Evolutionary conservation across 768 basidiomycete species (phyloP).

Genomic region (Pleurotus djamor): DNA sequence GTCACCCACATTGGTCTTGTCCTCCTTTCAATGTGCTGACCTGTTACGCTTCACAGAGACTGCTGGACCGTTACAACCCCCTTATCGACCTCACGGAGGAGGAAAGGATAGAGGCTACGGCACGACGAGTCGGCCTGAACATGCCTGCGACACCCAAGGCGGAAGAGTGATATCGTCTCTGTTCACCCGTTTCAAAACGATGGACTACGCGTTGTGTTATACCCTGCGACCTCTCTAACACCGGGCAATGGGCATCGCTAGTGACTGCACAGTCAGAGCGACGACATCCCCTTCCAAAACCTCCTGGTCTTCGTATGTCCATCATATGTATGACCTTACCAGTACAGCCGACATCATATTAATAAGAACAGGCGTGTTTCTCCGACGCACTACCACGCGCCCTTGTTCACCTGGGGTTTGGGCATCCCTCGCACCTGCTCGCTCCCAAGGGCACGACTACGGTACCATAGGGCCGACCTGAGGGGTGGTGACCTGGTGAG

Average conservation of each 20-base stretch:
- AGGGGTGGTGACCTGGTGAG: background rate
- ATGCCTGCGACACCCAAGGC: slow-evolving; percentile 57
- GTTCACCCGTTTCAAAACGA: background rate
- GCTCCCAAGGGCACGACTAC: background rate
- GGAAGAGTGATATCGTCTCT: slow-evolving; percentile 4
- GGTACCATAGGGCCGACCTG: background rate
- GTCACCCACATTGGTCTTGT: slow-evolving; percentile 31
- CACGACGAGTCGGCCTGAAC: slow-evolving; percentile 82
- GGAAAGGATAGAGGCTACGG: slow-evolving; percentile 83
- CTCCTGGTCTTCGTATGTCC: background rate
- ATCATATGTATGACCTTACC: background rate
- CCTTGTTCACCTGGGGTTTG: background rate
- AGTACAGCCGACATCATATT: background rate
- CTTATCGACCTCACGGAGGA: slow-evolving; percentile 74
- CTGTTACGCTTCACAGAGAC: slow-evolving; percentile 38
- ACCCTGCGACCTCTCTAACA: background rate
- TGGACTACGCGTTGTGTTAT: background rate
- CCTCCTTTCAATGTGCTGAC: background rate
- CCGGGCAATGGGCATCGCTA: background rate
- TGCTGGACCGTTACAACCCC: slow-evolving; percentile 89
- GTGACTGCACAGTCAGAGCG: no score
- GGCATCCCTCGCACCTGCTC: no score
- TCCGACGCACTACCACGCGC: background rate
- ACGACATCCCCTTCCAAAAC: no score
- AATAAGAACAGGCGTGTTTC: background rate